phyloP scores from a whole-genome alignment of 2,329 filamentous ascomycete genomes.

The Cladosporium sp. region DNA sequence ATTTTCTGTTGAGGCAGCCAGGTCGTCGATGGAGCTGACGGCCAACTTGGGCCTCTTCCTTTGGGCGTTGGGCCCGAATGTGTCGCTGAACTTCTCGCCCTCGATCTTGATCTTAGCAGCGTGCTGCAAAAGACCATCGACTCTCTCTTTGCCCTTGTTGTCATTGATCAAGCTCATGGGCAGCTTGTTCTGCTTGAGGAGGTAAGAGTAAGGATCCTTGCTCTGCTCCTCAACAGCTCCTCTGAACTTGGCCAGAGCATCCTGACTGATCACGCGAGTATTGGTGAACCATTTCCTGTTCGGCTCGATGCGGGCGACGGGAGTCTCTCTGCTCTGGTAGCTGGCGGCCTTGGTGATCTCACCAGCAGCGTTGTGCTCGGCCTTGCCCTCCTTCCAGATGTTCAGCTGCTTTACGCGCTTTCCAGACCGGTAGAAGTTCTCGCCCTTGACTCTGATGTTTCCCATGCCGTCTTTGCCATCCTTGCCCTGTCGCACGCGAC shows the following conservation, averaged over 20 bases:
- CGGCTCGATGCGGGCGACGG: conserved; percentile 83
- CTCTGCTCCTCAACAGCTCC: conserved; percentile 88
- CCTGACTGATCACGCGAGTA: conserved; percentile 83
- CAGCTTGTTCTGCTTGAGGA: conserved; percentile 96
- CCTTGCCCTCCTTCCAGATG: conserved; percentile 83
- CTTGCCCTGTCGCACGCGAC: conserved; percentile 82
- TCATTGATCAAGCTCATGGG: conserved; percentile 93
- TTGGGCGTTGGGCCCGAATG: conserved; percentile 90
- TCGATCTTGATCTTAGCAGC: conserved; percentile 91
- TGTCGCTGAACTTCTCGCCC: conserved; percentile 76
- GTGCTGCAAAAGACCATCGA: conserved; percentile 86
- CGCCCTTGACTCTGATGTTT: conserved; percentile 90
- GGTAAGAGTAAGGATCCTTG: conserved; percentile 84
- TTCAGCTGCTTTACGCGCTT: conserved; percentile 88
- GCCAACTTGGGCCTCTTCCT: conserved; percentile 87
- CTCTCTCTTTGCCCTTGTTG: conserved; percentile 53
- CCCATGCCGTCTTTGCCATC: conserved; percentile 72
- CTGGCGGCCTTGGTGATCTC: conserved; percentile 79
- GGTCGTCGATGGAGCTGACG: conserved; percentile 74
- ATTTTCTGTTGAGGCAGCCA: conserved; percentile 74
- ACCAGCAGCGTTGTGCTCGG: conserved; percentile 75
- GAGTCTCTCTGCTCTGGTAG: conserved; percentile 77
- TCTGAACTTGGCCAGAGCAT: conserved; percentile 80
- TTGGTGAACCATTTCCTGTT: conserved; percentile 98
- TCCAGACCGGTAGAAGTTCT: conserved; percentile 89